Conservation (phyloP, 768 basidiomycete species). For the Termitomyces sp. region DNA sequence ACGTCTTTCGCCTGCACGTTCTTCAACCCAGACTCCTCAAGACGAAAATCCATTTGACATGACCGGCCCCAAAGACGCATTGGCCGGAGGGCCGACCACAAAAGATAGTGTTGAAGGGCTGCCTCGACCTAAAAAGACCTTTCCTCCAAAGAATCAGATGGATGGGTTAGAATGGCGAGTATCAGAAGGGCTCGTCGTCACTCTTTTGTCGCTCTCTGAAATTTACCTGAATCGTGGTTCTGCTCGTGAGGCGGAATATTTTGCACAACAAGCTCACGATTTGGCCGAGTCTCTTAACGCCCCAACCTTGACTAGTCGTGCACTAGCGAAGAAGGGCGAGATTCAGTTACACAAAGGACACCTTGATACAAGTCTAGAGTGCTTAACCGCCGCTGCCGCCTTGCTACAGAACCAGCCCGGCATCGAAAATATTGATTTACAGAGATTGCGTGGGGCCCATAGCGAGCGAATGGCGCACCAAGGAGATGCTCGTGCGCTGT, state of each 20-base stretch:
- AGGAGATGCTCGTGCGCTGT: constrained; percentile 46
- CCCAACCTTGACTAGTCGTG: constrained; percentile 58
- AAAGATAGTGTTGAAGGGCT: constrained; percentile 9
- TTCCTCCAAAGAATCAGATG: constrained; percentile 29
- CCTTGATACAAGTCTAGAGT: constrained; percentile 49
- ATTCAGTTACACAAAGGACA: constrained; percentile 60
- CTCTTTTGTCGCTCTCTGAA: constrained; percentile 58
- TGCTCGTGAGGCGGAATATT: constrained; percentile 80
- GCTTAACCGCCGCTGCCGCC: constrained; percentile 44
- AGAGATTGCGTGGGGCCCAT: constrained; percentile 51
- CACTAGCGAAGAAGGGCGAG: constrained; percentile 62
- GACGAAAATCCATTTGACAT: constrained; percentile 61
- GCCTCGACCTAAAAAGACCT: constrained; percentile 19
- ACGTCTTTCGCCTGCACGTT: constrained; percentile 43
- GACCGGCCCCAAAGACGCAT: constrained; percentile 33
- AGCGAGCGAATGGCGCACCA: constrained; percentile 32
- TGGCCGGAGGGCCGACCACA: constrained; percentile 24
- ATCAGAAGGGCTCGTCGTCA: constrained; percentile 62
- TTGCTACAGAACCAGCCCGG: constrained; percentile 42
- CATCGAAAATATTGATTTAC: constrained; percentile 53
- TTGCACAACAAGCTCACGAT: constrained; percentile 69
- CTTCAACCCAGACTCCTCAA: constrained; percentile 15
- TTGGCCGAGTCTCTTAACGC: constrained; percentile 67
- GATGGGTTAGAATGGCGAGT: constrained; percentile 72
- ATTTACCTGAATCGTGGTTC: constrained; percentile 74